Base-by-base conservation (phyloP, 2,329 filamentous ascomycete genomes). In the Fulvia fulva region DNA sequence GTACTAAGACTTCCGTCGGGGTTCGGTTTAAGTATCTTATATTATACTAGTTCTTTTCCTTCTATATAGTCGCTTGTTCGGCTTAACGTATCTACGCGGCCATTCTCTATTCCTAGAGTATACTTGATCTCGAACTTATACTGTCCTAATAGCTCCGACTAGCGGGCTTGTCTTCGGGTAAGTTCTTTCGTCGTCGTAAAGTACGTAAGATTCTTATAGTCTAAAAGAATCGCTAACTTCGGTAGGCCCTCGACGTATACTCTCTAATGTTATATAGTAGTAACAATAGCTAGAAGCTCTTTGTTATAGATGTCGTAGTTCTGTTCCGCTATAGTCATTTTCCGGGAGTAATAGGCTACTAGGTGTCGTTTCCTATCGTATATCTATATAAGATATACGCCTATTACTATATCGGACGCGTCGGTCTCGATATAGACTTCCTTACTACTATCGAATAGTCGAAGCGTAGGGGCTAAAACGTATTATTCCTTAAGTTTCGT, bases 361-460 rank as follows among this genome's bases (percentile, higher is more conserved):
- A 34, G 55, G 19, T 62, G 44, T 56, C 46, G 50, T 43, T 60
- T 45, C 32, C 55, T 30, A 41, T 47, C 26, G 26, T 57, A 26
- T 21, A 57, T 34, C 14, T 60, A 50, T 21, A 30, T 57, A 26
- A 60, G 51, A 28, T 25, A 59, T 45, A 26, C 47, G n/a, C n/a
- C n/a, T n/a, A n/a, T n/a, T n/a, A n/a, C n/a, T n/a, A n/a, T n/a
- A n/a, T n/a, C n/a, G n/a, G n/a, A n/a, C n/a, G n/a, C n/a, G n/a
- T n/a, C n/a, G n/a, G n/a, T n/a, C n/a, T n/a, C n/a, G n/a, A n/a
- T n/a, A n/a, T 30, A 30, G 28, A 30, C 28, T 30, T 30, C 28
- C 28, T 30, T 30, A 30, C 28, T 30, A 41, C 53, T 30, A 41
- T 53, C 55, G 16, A 23, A 46, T 23, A 46, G 19, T 37, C 34